Conservation (phyloP, 169 alveolate species). For the Plasmodium yoelii region DNA sequence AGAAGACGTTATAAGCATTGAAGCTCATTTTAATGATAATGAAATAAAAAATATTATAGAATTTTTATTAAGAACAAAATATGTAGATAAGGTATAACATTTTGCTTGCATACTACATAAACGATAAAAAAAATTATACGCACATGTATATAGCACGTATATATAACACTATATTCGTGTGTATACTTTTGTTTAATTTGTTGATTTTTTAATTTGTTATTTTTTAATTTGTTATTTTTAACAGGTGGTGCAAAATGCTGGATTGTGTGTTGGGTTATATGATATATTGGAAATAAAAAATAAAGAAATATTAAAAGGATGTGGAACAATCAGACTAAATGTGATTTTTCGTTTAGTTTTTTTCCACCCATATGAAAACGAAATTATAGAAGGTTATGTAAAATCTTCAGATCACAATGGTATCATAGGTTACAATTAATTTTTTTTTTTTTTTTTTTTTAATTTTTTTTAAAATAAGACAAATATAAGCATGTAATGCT, state of each 20-base stretch:
- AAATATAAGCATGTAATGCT: background rate
- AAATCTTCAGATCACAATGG: constrained; percentile 62
- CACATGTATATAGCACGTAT: too few species aligned
- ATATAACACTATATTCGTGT: too few species aligned
- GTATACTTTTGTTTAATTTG: too few species aligned
- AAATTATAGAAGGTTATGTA: constrained; percentile 67
- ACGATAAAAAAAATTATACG: background rate
- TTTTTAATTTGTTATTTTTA: background rate
- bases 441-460: background rate
- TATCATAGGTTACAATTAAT: constrained; percentile 19
- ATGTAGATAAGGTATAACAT: constrained; percentile 47
- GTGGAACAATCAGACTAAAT: constrained; percentile 43
- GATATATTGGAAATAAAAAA: constrained; percentile 62
- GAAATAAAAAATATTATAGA: constrained; percentile 60
- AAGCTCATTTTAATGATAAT: constrained; percentile 54
- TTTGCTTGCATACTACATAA: background rate
- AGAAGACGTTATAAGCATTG: constrained; percentile 58
- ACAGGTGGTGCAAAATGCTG: constrained; percentile 62
- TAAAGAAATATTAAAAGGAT: constrained; percentile 45
- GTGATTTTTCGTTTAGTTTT: constrained; percentile 54
- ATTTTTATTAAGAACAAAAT: constrained; percentile 54
- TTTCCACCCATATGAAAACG: constrained; percentile 66
- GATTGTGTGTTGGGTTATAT: constrained; percentile 58
- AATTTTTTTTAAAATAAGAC: background rate
- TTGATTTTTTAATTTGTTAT: background rate